Percentiles rank a stretch among this genome's conserved stretches.
Evolutionary conservation across 2,329 filamentous ascomycete species (phyloP).

Genomic region (Diaporthe caulivora): DNA sequence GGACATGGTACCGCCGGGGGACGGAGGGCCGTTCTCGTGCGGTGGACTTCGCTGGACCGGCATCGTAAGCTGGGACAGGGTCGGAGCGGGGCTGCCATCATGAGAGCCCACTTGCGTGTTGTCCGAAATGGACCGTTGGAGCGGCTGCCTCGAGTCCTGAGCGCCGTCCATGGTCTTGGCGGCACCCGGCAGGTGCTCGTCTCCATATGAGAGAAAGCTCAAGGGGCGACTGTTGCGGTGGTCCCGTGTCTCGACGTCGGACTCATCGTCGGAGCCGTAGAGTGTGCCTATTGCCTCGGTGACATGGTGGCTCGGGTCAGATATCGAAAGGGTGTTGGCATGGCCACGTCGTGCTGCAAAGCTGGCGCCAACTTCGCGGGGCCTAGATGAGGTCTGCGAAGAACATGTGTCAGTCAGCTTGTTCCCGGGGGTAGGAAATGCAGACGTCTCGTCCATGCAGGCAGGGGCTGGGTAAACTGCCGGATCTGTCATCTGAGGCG

Average conservation of each 20-base stretch:
- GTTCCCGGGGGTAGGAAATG: slow-evolving; percentile 20
- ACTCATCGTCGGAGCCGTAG: slow-evolving; percentile 83
- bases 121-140: slow-evolving; percentile 62
- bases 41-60: slow-evolving; percentile 56
- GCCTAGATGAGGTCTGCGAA: slow-evolving; percentile 68
- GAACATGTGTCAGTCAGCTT: slow-evolving; percentile 35
- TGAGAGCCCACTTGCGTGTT: slow-evolving; percentile 45
- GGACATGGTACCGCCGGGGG: slow-evolving; percentile 53
- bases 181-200: slow-evolving; percentile 60
- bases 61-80: slow-evolving; percentile 51
- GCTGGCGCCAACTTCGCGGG: slow-evolving; percentile 68
- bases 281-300: slow-evolving; percentile 93
- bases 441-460: neutral
- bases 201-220: slow-evolving; percentile 77
- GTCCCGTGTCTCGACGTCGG: slow-evolving; percentile 51
- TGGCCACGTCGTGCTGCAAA: slow-evolving; percentile 71
- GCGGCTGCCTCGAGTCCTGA: slow-evolving; percentile 54
- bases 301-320: slow-evolving; percentile 92
- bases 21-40: slow-evolving; percentile 52
- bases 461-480: neutral
- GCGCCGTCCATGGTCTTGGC: slow-evolving; percentile 43
- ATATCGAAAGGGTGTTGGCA: slow-evolving; percentile 74
- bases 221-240: slow-evolving; percentile 73
- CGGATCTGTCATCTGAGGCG: neutral
- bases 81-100: slow-evolving; percentile 50